Evolutionary conservation across 805 yeast genomes (phyloP), one percentile per base, ranked within the genome.

Genomic region (Grigorovia yakushimaensis): DNA sequence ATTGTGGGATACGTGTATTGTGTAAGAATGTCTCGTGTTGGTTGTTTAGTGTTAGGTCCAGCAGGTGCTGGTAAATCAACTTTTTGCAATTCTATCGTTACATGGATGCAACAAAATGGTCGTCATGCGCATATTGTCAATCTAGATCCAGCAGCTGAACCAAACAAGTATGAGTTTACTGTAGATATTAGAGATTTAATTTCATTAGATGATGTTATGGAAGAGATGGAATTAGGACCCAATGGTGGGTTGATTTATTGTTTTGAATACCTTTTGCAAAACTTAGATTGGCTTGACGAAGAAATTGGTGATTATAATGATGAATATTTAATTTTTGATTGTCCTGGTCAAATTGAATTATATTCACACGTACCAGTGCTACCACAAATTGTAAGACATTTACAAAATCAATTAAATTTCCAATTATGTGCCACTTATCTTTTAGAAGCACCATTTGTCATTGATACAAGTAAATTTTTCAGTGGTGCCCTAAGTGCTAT

Each of bases 1-100:
- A n/a, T n/a, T n/a, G n/a, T n/a, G n/a, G n/a, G n/a, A n/a, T n/a
- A n/a, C n/a, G n/a, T n/a, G n/a, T n/a, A n/a, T n/a, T n/a, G n/a
- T n/a, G n/a, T n/a, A n/a, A n/a, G n/a, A n/a, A 91, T 93, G 98
- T 88, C 97, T 3, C 75, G 96, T 68, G 96, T 88, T 2, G 98
- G 98, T 49, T 91, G 88, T 11, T 70, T 93, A 52, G 96, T 89
- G 1, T 67, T 93, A 54, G 98, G 98, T 1, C 98, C 98, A 18
- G 98, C 98, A 1, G 98, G 98, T 37, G 98, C 85, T 9, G 98
- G 98, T 10, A 91, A 84, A 65, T 80, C 93, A 42, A 88, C 98
- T 0, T 93, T 91, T 61, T 91, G 98, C 69, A 85, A 87, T 58
- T 73, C 95, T 3, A 75, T 93, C 51, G 83, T 93, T 41, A 68